These are phyloP conservation scores for Aspergillus sp. DNA, from an alignment of 2,329 filamentous ascomycete species.

Conservation along the genomic window DNA sequence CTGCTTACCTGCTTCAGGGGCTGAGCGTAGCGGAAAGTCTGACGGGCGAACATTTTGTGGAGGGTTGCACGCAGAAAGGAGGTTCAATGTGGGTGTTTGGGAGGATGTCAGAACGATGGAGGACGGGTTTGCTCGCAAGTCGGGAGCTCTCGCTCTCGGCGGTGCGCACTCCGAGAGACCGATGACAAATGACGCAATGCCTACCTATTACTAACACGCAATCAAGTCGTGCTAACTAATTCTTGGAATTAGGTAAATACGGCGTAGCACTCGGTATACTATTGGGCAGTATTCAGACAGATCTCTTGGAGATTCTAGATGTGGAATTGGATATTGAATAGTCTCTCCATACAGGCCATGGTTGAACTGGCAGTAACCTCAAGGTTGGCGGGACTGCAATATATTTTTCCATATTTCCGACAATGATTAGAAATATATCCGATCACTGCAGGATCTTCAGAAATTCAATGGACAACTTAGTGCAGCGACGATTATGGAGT, in stretches of 20 bases:
- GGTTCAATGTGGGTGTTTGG: constrained; percentile 11
- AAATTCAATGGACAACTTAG: no score
- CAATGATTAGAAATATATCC: no score
- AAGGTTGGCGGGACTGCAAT: not conserved
- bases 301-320: no score
- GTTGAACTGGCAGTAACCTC: not conserved
- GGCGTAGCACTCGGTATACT: no score
- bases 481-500: no score
- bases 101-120: constrained; percentile 15
- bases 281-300: no score
- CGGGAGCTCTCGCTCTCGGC: constrained; percentile 10
- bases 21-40: constrained; percentile 61
- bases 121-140: not conserved
- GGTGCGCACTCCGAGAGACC: constrained; percentile 11
- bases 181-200: constrained; percentile 30
- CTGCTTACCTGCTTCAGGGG: constrained; percentile 62
- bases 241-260: no score
- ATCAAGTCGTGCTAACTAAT: no score
- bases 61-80: constrained; percentile 11
- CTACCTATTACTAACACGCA: not conserved
- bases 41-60: constrained; percentile 64
- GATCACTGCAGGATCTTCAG: no score
- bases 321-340: no score
- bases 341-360: no score
- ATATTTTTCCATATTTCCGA: not conserved